Evolutionary conservation across 2,329 filamentous ascomycete species (phyloP).

Genomic region (Colletotrichum cereale): DNA sequence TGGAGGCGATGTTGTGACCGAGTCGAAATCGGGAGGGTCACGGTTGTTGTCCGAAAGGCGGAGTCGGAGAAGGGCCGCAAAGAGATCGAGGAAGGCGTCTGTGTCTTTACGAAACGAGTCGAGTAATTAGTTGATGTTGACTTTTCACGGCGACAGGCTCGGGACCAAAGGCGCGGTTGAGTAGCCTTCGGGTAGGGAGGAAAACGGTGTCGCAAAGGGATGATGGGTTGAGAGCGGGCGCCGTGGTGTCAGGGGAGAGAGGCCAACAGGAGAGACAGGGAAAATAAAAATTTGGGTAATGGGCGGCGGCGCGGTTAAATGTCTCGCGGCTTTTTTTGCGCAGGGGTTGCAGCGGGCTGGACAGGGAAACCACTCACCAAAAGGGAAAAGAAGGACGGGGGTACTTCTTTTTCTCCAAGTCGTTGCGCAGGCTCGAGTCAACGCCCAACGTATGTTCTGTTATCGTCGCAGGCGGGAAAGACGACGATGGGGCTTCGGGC

Average conservation of each 20-base stretch:
- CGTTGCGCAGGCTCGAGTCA: slow-evolving; percentile 24
- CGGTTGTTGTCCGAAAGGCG: slow-evolving; percentile 20
- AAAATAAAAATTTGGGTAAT: slow-evolving; percentile 40
- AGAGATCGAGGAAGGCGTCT: neutral
- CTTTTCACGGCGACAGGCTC: slow-evolving; percentile 31
- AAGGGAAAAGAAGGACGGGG: slow-evolving; percentile 38
- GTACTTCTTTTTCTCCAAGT: slow-evolving; percentile 14
- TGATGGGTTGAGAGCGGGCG: slow-evolving; percentile 37
- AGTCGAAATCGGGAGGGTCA: slow-evolving; percentile 29
- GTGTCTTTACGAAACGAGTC: slow-evolving; percentile 19
- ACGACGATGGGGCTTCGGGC: neutral
- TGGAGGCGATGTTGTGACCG: neutral
- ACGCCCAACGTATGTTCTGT: neutral
- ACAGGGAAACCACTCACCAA: slow-evolving; percentile 41
- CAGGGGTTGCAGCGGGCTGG: slow-evolving; percentile 34
- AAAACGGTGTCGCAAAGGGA: slow-evolving; percentile 38
- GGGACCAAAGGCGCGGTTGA: slow-evolving; percentile 33
- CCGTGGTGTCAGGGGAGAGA: slow-evolving; percentile 41
- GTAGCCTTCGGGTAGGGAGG: slow-evolving; percentile 26
- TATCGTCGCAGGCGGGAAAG: neutral
- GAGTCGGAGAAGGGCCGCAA: neutral
- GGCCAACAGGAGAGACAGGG: slow-evolving; percentile 39
- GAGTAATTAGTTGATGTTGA: slow-evolving; percentile 27
- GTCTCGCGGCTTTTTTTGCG: slow-evolving; percentile 42
- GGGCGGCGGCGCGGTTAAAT: slow-evolving; percentile 40